Base-by-base conservation (phyloP, 2,329 filamentous ascomycete genomes). In the Hypomyces perniciosus region DNA sequence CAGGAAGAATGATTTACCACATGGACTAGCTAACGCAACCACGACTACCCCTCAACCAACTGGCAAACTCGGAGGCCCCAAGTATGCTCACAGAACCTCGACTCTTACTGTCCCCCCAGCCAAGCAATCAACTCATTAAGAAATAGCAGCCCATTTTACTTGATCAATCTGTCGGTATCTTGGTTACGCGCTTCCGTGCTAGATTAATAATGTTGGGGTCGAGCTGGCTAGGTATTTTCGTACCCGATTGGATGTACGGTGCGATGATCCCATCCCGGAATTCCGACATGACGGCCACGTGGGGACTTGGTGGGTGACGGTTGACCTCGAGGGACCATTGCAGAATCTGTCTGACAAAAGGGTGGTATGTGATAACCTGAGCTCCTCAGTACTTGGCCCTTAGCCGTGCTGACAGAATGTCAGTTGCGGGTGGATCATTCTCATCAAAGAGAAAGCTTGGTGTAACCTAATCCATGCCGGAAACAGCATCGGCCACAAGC, bases 311-410 rank as follows among this genome's bases (percentile, higher is more conserved):
- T 43, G 58, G 66, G 55, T 68, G 64, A 10, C 66, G 62, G 53
- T 64, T 60, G 58, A 64, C 62, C 59, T 67, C 58, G 55, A 68
- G 58, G 52, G 71, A 69, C 63, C 72, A 66, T 56, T 82, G 67
- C 59, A 85, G 67, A 43, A 85, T 77, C 54, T 77, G 71, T 56
- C 74, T 71, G 47, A 85, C 65, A 54, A 91, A 90, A 1, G 88
- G 89, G 26, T 92, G 81, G 64, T 93, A 87, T 28, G 92, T 91
- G 63, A 97, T 90, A 55, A 95, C 90, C 57, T 86, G 81, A 0
- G 90, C 91, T 13, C 93, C 92, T 75, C 92, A 97, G 68, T 92
- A 97, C 67, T 99, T 97, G 10, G 88, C 93, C 38, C 92, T 84
- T 54, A 97, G 75, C 26, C 93, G 82, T 31, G 91, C 92, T 9